Evolutionary conservation across 129 eudicot genomes (phyloP).

Genomic region (Apium graveolens): DNA sequence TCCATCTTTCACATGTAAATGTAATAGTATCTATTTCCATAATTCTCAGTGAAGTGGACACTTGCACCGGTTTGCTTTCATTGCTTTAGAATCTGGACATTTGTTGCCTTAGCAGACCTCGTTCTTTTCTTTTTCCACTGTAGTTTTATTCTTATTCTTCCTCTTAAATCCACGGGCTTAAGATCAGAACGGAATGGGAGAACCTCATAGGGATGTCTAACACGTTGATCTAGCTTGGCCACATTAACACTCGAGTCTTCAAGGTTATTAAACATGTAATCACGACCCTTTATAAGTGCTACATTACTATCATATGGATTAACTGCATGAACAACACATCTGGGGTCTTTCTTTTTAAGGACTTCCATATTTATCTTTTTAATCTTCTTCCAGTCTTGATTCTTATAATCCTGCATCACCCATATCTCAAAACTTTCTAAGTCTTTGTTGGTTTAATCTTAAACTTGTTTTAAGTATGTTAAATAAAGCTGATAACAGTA

Average conservation of each 20-base stretch:
- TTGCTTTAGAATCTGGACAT: no score
- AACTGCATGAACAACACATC: not conserved
- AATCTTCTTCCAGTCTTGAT: not conserved
- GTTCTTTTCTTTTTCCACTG: not conserved
- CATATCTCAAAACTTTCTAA: not conserved
- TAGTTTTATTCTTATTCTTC: not conserved
- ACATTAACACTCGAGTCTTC: not conserved
- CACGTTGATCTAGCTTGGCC: not conserved
- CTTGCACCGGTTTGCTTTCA: no score
- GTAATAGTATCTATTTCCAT: no score
- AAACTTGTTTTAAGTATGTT: no score
- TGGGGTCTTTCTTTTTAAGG: not conserved
- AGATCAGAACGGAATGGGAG: not conserved
- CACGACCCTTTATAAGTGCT: not conserved
- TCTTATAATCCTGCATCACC: not conserved
- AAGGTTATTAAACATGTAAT: not conserved
- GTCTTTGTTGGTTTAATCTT: not conserved
- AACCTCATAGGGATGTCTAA: not conserved
- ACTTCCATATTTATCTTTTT: not conserved
- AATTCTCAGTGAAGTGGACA: no score
- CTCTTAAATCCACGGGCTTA: constrained; percentile 11
- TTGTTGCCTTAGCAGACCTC: no score
- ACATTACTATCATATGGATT: not conserved
- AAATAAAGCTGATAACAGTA: no score
- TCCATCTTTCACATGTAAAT: no score